These are phyloP conservation scores for Mangifera indica DNA, from an alignment of 345 rosid species.

Conservation along the genomic window DNA sequence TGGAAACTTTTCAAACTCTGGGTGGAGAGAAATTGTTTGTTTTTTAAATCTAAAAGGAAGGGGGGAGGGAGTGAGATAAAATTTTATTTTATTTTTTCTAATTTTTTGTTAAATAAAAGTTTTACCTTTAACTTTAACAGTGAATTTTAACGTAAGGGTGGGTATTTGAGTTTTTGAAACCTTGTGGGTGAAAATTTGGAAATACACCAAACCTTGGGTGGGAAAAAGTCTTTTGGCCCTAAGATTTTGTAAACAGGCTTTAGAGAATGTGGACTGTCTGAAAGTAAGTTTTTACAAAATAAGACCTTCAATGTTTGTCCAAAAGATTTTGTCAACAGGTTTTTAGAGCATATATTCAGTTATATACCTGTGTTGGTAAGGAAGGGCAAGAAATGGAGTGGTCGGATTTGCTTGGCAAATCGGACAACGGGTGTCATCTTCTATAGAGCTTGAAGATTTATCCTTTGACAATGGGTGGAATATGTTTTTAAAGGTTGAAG, in stretches of 20 bases:
- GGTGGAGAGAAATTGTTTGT: too few relatives aligned
- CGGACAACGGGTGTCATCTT: conserved; percentile 68
- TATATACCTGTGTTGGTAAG: conserved; percentile 86
- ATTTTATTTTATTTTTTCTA: too few relatives aligned
- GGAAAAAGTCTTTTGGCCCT: too few relatives aligned
- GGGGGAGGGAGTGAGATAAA: too few relatives aligned
- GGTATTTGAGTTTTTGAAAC: too few relatives aligned
- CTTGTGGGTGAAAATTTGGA: too few relatives aligned
- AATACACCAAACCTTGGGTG: too few relatives aligned
- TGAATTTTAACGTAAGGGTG: too few relatives aligned
- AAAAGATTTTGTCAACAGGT: neutral
- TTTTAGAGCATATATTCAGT: conserved; percentile 1
- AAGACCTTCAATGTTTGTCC: neutral
- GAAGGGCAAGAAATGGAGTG: conserved; percentile 84
- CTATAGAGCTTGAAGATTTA: conserved; percentile 56
- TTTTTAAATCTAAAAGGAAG: too few relatives aligned
- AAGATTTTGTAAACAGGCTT: conserved; percentile 4
- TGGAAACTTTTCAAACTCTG: too few relatives aligned
- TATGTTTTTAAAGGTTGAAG: conserved; percentile 69
- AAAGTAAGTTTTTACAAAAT: neutral
- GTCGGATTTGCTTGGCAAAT: conserved; percentile 78
- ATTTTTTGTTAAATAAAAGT: too few relatives aligned
- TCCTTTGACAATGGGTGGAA: conserved; percentile 85
- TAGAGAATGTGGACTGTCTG: neutral
- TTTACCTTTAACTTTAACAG: too few relatives aligned